Evolutionary conservation across 345 rosid genomes (phyloP).

Genomic region (Excoecaria agallocha): DNA sequence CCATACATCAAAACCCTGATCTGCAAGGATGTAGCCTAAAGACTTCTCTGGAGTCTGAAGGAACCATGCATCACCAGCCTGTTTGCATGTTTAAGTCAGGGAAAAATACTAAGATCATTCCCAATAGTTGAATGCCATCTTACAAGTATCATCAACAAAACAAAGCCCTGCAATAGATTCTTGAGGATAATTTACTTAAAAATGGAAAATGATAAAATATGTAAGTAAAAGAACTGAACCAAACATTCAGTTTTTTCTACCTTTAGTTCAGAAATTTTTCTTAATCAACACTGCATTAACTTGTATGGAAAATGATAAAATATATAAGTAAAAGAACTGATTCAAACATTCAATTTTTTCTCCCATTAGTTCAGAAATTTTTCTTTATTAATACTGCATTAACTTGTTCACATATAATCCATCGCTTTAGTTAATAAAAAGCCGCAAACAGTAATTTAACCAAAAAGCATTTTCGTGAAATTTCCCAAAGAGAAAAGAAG

Average conservation of each 20-base stretch:
- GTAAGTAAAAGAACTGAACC: not conserved
- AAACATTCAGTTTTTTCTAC: too few species aligned
- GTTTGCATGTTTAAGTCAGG: conserved; percentile 9
- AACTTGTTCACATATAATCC: not conserved
- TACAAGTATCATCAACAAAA: not conserved
- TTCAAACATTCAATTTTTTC: too few species aligned
- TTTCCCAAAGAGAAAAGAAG: not conserved
- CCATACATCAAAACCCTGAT: conserved; percentile 92
- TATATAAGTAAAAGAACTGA: not conserved
- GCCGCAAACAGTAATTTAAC: not conserved
- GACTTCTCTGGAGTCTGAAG: conserved; percentile 64
- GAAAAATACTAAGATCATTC: conserved; percentile 6
- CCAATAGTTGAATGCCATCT: not conserved
- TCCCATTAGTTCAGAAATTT: not conserved
- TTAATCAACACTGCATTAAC: not conserved
- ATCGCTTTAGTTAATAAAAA: not conserved
- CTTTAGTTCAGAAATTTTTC: not conserved
- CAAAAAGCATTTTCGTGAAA: not conserved
- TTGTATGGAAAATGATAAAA: not conserved
- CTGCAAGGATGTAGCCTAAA: conserved; percentile 81
- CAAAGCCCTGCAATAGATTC: not conserved
- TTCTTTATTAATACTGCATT: not conserved
- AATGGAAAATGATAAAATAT: not conserved
- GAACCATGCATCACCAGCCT: conserved; percentile 92
- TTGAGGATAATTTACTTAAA: too few species aligned